Evolutionary conservation across 2,329 filamentous ascomycete genomes (phyloP).

Genomic region (Coniochaeta sp.): DNA sequence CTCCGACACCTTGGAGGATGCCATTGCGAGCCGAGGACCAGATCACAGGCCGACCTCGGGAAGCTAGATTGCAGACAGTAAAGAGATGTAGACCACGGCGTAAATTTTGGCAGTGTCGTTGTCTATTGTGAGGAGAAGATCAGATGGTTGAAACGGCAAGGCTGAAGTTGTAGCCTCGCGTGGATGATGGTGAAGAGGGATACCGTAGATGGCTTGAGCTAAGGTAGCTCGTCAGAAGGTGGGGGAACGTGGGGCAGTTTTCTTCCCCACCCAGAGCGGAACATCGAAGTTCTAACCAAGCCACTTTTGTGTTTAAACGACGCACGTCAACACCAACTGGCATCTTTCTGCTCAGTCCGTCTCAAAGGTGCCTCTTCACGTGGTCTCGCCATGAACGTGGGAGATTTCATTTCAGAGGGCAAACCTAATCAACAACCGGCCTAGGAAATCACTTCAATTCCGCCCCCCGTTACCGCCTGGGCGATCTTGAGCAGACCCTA

Average conservation of each 20-base stretch:
- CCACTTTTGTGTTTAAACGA: no score
- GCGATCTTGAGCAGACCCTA: not conserved
- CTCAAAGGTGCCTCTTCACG: not conserved
- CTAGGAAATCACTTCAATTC: no score
- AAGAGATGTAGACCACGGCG: not conserved
- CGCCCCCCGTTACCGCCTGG: not conserved
- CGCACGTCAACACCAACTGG: no score
- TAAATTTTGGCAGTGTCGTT: not conserved
- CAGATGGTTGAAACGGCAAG: not conserved
- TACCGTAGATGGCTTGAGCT: no score
- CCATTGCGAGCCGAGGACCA: slow-evolving; percentile 8
- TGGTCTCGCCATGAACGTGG: no score
- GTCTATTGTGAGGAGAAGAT: not conserved
- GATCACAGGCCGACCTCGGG: not conserved
- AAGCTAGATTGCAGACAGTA: not conserved
- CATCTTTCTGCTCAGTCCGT: not conserved
- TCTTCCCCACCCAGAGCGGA: not conserved
- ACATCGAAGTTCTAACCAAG: no score
- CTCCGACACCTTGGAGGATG: slow-evolving; percentile 11
- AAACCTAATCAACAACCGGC: not conserved
- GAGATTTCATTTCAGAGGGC: no score
- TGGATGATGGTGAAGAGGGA: not conserved
- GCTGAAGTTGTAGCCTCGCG: slow-evolving; percentile 1
- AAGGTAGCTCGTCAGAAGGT: not conserved
- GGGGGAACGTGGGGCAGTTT: not conserved